These are phyloP conservation scores for Mycena indigotica DNA, from an alignment of 768 basidiomycete genomes.

Conservation along the genomic window DNA sequence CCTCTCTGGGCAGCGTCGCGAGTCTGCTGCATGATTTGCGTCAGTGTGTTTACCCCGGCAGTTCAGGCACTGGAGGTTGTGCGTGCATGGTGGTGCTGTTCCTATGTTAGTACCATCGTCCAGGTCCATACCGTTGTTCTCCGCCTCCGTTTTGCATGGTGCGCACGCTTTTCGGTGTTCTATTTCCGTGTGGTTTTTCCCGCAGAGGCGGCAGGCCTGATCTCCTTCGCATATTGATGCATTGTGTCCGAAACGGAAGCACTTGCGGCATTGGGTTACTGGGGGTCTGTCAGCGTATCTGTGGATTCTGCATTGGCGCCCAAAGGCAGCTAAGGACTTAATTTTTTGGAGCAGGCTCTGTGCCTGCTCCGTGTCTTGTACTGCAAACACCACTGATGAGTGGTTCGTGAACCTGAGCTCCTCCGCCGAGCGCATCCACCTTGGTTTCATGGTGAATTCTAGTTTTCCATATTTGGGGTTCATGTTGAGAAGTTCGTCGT, in stretches of 20 bases:
- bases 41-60: constrained; percentile 1
- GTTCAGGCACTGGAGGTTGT: neutral
- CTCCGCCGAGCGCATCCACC: constrained; percentile 1
- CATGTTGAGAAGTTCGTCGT: neutral
- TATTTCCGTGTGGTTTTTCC: constrained; percentile 1
- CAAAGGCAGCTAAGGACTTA: constrained; percentile 8
- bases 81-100: neutral
- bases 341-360: constrained; percentile 2
- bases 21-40: neutral
- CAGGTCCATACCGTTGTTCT: neutral
- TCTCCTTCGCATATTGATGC: neutral
- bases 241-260: constrained; percentile 3
- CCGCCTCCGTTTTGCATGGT: neutral
- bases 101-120: too few relatives aligned
- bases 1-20: constrained; percentile 7
- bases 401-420: neutral
- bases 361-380: constrained; percentile 3
- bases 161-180: constrained; percentile 3
- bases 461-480: constrained; percentile 3
- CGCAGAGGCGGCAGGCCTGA: constrained; percentile 7
- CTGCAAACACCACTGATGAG: constrained; percentile 7
- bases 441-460: neutral
- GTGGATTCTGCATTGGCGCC: neutral
- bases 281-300: constrained; percentile 7
- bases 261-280: constrained; percentile 6